Evolutionary conservation across 352 stramenopile genomes (phyloP).

Genomic region (Phytophthora tentaculata): DNA sequence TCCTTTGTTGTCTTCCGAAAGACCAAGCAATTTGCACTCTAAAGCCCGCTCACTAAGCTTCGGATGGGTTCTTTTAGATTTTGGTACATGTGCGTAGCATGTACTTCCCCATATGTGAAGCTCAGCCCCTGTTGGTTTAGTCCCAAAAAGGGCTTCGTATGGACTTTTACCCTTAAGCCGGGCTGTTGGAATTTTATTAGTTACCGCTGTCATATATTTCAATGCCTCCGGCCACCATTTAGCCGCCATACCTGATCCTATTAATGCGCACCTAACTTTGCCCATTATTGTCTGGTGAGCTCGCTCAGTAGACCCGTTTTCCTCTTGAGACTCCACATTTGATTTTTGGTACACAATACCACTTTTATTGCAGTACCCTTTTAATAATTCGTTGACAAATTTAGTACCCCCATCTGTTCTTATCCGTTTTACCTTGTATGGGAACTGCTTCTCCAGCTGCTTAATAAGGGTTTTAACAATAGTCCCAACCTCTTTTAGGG

Average conservation of each 20-base stretch:
- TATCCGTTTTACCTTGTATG: slow-evolving; percentile 7
- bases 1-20: neutral
- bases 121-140: neutral
- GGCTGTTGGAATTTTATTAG: neutral
- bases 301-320: neutral
- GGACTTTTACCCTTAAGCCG: neutral
- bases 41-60: neutral
- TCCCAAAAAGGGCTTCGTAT: neutral
- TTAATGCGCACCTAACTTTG: neutral
- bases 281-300: slow-evolving; percentile 6
- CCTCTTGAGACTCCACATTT: slow-evolving; percentile 4
- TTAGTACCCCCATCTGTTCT: slow-evolving; percentile 10
- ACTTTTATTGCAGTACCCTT: neutral
- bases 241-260: neutral
- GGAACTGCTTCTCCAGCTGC: slow-evolving; percentile 7
- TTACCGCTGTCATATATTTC: neutral
- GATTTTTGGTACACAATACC: neutral
- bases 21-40: neutral
- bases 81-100: neutral
- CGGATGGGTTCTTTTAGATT: neutral
- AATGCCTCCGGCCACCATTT: neutral
- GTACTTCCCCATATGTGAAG: neutral
- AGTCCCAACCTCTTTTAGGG: neutral
- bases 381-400: slow-evolving; percentile 2
- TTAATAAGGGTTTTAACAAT: slow-evolving; percentile 5